Conservation (phyloP, 208 protist species). For the Jaenimonas drosophilae region DNA sequence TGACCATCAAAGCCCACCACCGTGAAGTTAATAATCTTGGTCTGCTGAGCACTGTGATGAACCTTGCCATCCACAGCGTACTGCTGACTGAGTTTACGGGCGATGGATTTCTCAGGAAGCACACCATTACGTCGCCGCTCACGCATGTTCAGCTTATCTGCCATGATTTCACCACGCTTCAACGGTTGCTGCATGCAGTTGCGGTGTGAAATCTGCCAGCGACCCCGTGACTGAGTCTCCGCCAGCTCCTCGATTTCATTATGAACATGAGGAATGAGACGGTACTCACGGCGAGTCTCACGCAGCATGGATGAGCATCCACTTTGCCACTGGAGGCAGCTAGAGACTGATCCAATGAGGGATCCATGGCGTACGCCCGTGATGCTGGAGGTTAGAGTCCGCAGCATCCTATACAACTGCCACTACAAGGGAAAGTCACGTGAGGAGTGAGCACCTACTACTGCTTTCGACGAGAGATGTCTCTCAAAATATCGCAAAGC, state of each 20-base stretch:
- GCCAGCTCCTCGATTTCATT: conserved; percentile 83
- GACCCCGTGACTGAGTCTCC: conserved; percentile 67
- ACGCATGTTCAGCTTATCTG: conserved; percentile 81
- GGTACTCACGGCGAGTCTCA: conserved; percentile 46
- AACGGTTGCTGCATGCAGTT: conserved; percentile 80
- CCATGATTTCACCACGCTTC: conserved; percentile 80
- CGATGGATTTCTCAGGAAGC: conserved; percentile 81
- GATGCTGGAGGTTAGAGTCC: too few relatives aligned
- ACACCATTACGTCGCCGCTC: conserved; percentile 65
- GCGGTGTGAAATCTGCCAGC: conserved; percentile 76
- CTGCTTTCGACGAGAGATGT: too few relatives aligned
- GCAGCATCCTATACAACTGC: too few relatives aligned
- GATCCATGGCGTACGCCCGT: too few relatives aligned
- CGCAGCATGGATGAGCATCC: too few relatives aligned
- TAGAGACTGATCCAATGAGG: too few relatives aligned
- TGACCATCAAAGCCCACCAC: conserved; percentile 82
- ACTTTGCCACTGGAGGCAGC: too few relatives aligned
- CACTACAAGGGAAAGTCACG: too few relatives aligned
- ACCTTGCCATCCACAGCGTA: conserved; percentile 77
- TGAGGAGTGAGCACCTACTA: too few relatives aligned
- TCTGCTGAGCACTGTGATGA: conserved; percentile 63
- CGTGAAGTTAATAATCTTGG: conserved; percentile 81
- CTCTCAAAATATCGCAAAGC: too few relatives aligned
- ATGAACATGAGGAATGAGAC: conserved; percentile 77
- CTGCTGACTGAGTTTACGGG: conserved; percentile 65